Conservation (phyloP, 169 alveolate species). For the Besnoitia besnoiti region DNA sequence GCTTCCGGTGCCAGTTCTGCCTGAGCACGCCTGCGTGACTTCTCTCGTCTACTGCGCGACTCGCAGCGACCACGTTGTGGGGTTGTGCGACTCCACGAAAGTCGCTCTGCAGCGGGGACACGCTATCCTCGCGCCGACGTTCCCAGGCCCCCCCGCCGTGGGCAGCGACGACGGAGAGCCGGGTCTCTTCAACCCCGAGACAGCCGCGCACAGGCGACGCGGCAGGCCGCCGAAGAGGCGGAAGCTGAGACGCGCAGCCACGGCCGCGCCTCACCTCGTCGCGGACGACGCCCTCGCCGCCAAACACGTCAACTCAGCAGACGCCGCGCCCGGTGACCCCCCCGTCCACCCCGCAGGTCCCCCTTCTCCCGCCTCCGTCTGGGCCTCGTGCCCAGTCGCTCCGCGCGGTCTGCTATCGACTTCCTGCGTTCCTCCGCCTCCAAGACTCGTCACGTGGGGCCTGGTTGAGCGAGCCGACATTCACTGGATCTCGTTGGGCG, state of each 20-base stretch:
- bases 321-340: not conserved
- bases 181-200: not conserved
- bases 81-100: not conserved
- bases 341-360: too few species aligned
- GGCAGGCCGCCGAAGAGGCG: too few species aligned
- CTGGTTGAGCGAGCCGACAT: not conserved
- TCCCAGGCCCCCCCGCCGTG: too few species aligned
- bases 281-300: not conserved
- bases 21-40: not conserved
- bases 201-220: too few species aligned
- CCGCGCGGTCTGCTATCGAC: too few species aligned
- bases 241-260: too few species aligned
- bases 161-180: not conserved
- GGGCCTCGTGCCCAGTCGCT: too few species aligned
- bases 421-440: too few species aligned
- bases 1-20: not conserved
- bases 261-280: not conserved
- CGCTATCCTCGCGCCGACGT: too few species aligned
- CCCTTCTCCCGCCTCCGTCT: too few species aligned
- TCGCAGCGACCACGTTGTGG: not conserved
- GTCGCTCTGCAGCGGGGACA: too few species aligned
- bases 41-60: not conserved
- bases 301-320: not conserved
- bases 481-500: not conserved
- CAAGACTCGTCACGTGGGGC: too few species aligned